Conservation (phyloP, 148 eudicot species). For the Linanthus parryae region DNA sequence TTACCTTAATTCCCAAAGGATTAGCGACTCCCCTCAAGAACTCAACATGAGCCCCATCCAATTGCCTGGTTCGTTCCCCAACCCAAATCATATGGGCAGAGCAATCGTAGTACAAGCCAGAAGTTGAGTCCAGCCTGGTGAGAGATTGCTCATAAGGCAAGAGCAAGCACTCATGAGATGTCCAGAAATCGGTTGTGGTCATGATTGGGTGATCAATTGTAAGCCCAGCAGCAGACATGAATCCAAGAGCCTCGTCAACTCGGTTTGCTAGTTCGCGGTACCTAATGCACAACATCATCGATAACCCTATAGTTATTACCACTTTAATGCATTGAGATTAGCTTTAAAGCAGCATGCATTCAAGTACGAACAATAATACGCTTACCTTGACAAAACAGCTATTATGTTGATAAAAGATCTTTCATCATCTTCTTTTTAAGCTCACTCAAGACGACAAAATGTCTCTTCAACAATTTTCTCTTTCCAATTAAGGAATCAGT, state of each 20-base stretch:
- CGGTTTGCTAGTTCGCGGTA: conserved; percentile 85
- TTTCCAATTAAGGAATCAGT: no score
- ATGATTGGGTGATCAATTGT: conserved; percentile 79
- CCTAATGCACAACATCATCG: conserved; percentile 27
- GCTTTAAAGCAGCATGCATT: no score
- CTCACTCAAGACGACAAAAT: no score
- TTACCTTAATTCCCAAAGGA: conserved; percentile 95
- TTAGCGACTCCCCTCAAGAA: conserved; percentile 89
- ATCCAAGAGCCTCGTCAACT: conserved; percentile 94
- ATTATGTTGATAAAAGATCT: no score
- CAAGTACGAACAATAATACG: no score
- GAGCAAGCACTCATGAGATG: conserved; percentile 88
- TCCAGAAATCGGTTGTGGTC: conserved; percentile 91
- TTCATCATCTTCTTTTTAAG: no score
- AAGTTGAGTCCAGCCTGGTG: conserved; percentile 82
- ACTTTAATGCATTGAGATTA: no score
- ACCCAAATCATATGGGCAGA: conserved; percentile 93
- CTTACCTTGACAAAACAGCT: no score
- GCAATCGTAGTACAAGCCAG: conserved; percentile 84
- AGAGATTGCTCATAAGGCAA: conserved; percentile 91
- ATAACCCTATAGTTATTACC: no score
- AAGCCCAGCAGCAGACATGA: conserved; percentile 94
- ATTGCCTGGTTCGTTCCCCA: conserved; percentile 90
- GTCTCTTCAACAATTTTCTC: no score
- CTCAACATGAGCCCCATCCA: conserved; percentile 95